Evolutionary conservation across 2,329 filamentous ascomycete genomes (phyloP).

Genomic region (Calonectria leucothoes): DNA sequence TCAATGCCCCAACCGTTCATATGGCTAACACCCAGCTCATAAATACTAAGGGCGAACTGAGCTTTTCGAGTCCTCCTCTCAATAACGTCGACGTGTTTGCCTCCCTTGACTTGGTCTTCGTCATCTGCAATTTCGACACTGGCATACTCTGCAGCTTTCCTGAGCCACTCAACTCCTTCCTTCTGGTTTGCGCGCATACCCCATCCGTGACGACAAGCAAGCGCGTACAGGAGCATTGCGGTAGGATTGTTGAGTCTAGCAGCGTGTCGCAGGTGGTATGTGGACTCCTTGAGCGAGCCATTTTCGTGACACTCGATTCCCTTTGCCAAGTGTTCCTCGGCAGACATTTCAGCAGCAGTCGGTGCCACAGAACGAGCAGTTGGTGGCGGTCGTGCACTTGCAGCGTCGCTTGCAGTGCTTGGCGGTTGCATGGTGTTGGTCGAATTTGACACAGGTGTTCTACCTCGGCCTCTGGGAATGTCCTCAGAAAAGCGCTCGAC

Average conservation of each 20-base stretch:
- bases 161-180: slow-evolving; percentile 92
- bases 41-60: slow-evolving; percentile 94
- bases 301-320: slow-evolving; percentile 91
- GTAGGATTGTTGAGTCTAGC: slow-evolving; percentile 88
- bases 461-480: slow-evolving; percentile 58
- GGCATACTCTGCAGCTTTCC: slow-evolving; percentile 88
- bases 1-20: slow-evolving; percentile 99
- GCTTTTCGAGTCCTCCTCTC: slow-evolving; percentile 88
- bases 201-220: slow-evolving; percentile 97
- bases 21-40: slow-evolving; percentile 95
- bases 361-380: slow-evolving; percentile 61
- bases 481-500: slow-evolving; percentile 61
- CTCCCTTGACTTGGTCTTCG: slow-evolving; percentile 73
- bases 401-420: slow-evolving; percentile 63
- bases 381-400: slow-evolving; percentile 56
- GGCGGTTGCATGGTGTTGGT: slow-evolving; percentile 59
- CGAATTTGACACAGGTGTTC: slow-evolving; percentile 59
- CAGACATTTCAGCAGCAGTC: slow-evolving; percentile 75
- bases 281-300: slow-evolving; percentile 90
- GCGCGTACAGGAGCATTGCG: slow-evolving; percentile 94
- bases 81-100: slow-evolving; percentile 71
- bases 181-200: slow-evolving; percentile 93
- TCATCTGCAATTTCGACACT: slow-evolving; percentile 87
- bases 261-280: slow-evolving; percentile 92
- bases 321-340: slow-evolving; percentile 90